These are phyloP conservation scores for Adansonia gregorii DNA, from an alignment of 441 rosid genomes.

Conservation along the genomic window DNA sequence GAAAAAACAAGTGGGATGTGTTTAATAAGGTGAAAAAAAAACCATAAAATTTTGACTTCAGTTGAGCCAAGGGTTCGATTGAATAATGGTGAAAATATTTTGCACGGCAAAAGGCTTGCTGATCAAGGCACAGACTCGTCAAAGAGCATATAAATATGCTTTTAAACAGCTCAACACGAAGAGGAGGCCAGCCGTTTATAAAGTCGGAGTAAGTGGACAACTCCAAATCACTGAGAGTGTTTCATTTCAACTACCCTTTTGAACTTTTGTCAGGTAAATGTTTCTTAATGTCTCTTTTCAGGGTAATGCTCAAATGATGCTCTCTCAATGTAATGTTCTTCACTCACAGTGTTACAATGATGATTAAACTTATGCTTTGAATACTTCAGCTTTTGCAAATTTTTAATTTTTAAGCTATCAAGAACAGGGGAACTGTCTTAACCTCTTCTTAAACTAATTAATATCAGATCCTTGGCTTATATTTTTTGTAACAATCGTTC, in stretches of 20 bases:
- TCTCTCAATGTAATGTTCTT: neutral
- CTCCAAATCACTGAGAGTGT: neutral
- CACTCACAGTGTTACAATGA: neutral
- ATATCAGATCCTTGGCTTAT: neutral
- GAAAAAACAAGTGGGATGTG: neutral
- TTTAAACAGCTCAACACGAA: neutral
- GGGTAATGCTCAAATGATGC: slow-evolving; percentile 8
- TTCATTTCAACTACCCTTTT: slow-evolving; percentile 18
- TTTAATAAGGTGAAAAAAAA: neutral
- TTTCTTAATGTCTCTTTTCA: slow-evolving; percentile 19
- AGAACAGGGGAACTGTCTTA: neutral
- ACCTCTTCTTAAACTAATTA: neutral
- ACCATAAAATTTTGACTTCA: neutral
- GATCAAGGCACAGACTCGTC: neutral
- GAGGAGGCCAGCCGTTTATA: neutral
- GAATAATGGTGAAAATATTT: neutral
- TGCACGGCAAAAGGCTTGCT: neutral
- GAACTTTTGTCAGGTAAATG: slow-evolving; percentile 30
- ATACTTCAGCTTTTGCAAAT: neutral
- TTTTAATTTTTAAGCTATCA: neutral
- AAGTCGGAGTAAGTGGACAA: neutral
- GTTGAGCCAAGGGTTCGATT: neutral
- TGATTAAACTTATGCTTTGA: neutral
- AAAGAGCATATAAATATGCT: slow-evolving; percentile 17
- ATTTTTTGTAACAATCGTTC: neutral